phyloP scores from a whole-genome alignment of 805 yeast genomes.

The Diddensiella transvaalensis region DNA sequence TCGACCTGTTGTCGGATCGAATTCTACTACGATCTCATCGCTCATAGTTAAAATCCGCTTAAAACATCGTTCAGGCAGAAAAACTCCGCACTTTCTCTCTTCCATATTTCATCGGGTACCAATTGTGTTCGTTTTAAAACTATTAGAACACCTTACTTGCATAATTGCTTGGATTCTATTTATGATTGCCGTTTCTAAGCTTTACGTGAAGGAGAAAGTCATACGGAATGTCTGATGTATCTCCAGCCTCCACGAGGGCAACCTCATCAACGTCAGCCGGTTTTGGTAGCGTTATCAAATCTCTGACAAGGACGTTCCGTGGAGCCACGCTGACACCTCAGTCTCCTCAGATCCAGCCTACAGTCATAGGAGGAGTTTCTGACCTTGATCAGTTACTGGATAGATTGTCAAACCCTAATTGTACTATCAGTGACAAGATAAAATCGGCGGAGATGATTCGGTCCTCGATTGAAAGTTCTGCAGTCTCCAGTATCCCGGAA shows the following conservation, averaged over 20 bases:
- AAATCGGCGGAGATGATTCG: constrained; percentile 51
- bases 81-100: not conserved
- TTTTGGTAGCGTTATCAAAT: constrained; percentile 29
- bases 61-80: not conserved
- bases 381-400: constrained; percentile 32
- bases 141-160: no score
- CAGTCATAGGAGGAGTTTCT: constrained; percentile 34
- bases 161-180: no score
- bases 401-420: constrained; percentile 20
- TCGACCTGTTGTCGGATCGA: no score
- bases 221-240: not conserved
- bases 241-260: not conserved
- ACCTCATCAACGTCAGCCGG: constrained; percentile 7
- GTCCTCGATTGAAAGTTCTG: constrained; percentile 47
- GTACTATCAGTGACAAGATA: constrained; percentile 31
- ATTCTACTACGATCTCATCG: no score
- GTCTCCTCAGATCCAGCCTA: constrained; percentile 19
- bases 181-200: not conserved
- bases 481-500: constrained; percentile 61
- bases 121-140: no score
- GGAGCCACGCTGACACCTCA: constrained; percentile 20
- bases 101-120: no score
- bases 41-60: not conserved
- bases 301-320: constrained; percentile 29
- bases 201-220: no score